A percentile compares a stretch with the other conserved stretches of the same genome.
Evolutionary conservation across 495 filamentous ascomycete species (phyloP).

Genomic region (Tuber calosporum): DNA sequence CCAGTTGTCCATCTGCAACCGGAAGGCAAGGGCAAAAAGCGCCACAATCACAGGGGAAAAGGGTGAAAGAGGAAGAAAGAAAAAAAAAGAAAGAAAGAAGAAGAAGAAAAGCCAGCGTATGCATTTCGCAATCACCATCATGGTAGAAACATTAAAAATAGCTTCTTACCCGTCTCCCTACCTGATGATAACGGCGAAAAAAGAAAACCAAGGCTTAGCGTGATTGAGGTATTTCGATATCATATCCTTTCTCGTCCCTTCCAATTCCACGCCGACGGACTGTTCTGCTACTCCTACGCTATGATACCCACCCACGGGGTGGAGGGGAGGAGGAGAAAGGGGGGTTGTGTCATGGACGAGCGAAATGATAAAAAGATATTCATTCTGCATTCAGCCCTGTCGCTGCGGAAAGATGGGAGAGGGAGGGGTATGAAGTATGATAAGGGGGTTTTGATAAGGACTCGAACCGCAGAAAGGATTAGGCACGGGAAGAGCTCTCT

Average conservation of each 20-base stretch:
- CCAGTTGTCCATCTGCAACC: neutral
- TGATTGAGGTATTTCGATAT: neutral
- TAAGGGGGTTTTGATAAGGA: neutral
- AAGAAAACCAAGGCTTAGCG: neutral
- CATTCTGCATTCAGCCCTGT: conserved; percentile 3
- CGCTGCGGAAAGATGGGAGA: neutral
- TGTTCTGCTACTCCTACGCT: neutral
- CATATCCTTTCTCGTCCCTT: neutral
- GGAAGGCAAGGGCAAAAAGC: neutral
- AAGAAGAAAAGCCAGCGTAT: neutral
- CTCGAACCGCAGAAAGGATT: neutral
- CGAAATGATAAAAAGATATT: neutral
- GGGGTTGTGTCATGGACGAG: conserved; percentile 1
- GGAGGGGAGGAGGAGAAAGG: neutral
- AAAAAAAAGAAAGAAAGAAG: too few species aligned
- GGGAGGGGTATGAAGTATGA: neutral
- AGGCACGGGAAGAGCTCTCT: neutral
- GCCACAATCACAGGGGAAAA: neutral
- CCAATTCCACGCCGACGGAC: neutral
- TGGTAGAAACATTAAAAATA: neutral
- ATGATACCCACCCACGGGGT: neutral
- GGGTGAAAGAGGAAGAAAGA: too few species aligned
- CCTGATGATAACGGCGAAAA: neutral
- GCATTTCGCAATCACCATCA: neutral
- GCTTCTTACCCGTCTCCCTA: neutral